Base-by-base conservation (phyloP, 2,329 filamentous ascomycete genomes). In the Cladophialophora exuberans region DNA sequence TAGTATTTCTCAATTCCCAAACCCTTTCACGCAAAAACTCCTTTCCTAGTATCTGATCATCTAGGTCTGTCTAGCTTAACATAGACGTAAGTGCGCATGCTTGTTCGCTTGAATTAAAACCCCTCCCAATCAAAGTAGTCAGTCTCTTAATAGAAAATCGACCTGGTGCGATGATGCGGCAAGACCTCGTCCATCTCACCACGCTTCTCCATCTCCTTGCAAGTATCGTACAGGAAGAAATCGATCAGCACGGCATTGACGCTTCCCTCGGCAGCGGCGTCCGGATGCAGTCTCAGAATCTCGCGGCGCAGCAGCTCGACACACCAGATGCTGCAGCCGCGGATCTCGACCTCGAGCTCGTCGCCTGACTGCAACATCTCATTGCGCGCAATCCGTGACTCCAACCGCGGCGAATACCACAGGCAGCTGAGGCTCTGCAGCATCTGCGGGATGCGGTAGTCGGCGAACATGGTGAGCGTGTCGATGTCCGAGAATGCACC, bases 381-480 rank as follows among this genome's bases (percentile, higher is more conserved):
- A 48, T 83, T 80, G 23, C 79, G 77, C 26, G 82, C 80, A 64
- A 99, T 86, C 13, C 86, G 81, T 28, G 81, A 79, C 46, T 91
- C 85, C 39, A 99, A 76, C 0, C 85, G 81, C 0, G 94, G 94
- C 61, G 89, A 92, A 73, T 94, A 97, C 65, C 83, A 84, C 45
- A 99, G 75, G 54, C 91, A 93, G 15, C 89, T 89, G 39, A 97
- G 78, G 7, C 85, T 84, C 65, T 92, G 85, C 28, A 99, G 81
- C 64, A 97, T 94, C 74, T 99, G 94, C 11, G 95, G 95, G 50
- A 99, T 87, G 38, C 94, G 88, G 69, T 99, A 99, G 75, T 99
- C 94, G 81, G 94, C 92, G 76, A 99, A 99, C 87, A 97, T 97
- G 57, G 94, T 99, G 66, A 99, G 88, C 5, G 33, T 20, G 73